Percentiles rank a stretch among this genome's conserved stretches.
These are phyloP conservation scores for Lanmaoa rubissima DNA, from an alignment of 768 basidiomycete species.

Conservation along the genomic window DNA sequence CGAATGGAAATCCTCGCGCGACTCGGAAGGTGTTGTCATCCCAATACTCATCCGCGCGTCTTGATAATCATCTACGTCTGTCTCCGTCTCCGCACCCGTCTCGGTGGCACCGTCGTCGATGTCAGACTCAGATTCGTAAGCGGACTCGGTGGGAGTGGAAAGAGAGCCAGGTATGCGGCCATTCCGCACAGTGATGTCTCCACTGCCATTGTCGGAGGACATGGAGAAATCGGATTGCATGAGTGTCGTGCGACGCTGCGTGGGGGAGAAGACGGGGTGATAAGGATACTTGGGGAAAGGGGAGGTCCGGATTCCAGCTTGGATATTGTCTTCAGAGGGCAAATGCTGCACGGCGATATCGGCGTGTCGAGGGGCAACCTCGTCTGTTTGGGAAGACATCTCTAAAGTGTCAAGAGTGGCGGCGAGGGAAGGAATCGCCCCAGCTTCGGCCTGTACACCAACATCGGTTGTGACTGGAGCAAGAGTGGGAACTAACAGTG, in stretches of 20 bases:
- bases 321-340: conserved; percentile 29
- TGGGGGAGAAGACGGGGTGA: conserved; percentile 23
- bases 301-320: conserved; percentile 40
- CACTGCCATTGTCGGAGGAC: conserved; percentile 39
- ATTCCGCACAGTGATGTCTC: conserved; percentile 33
- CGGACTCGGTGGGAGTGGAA: conserved; percentile 24
- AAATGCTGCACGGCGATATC: conserved; percentile 53
- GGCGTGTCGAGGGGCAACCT: conserved; percentile 25
- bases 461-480: conserved; percentile 35
- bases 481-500: conserved; percentile 30
- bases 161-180: conserved; percentile 23
- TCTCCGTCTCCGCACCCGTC: conserved; percentile 67
- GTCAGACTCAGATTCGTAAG: conserved; percentile 45
- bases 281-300: conserved; percentile 27
- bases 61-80: conserved; percentile 69
- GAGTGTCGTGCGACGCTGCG: conserved; percentile 42
- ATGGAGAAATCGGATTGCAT: conserved; percentile 45
- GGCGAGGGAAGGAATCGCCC: conserved; percentile 17
- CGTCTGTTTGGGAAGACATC: conserved; percentile 51
- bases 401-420: conserved; percentile 28
- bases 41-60: conserved; percentile 69
- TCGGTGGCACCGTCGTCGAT: conserved; percentile 47
- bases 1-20: conserved; percentile 75
- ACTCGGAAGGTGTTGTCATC: conserved; percentile 63
- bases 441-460: conserved; percentile 41